phyloP scores from a whole-genome alignment of 176 grass and related monocot species.

The Ampelocalamus luodianensis region DNA sequence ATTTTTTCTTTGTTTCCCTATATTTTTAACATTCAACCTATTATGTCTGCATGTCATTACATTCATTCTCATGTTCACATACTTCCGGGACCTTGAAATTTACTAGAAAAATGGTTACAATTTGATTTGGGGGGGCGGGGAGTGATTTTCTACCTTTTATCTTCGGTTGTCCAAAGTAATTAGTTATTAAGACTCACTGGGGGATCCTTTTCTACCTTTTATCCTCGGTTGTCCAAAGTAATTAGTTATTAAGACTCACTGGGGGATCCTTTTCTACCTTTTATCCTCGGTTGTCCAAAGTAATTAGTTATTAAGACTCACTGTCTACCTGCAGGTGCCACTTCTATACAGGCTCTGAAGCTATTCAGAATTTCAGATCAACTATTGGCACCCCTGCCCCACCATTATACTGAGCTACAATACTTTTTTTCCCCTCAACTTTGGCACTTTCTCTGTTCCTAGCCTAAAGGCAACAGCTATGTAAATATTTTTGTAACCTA shows the following conservation, averaged over 20 bases:
- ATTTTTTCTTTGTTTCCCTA: not conserved
- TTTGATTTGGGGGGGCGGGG: not conserved
- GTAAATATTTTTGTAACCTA: not conserved
- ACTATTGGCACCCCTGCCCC: conserved; percentile 30
- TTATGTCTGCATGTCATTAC: not conserved
- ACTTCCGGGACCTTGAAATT: not conserved
- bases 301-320: not conserved
- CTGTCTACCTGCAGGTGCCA: conserved; percentile 5
- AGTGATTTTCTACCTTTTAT: not conserved
- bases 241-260: too few relatives aligned
- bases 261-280: not conserved
- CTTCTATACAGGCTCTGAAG: conserved; percentile 14
- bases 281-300: not conserved
- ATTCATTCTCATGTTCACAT: not conserved
- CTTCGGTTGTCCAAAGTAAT: not conserved
- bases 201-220: not conserved
- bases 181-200: not conserved
- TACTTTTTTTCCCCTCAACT: conserved; percentile 11
- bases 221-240: too few relatives aligned
- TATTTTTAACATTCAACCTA: not conserved
- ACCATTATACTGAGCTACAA: conserved; percentile 30
- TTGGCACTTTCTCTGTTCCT: not conserved
- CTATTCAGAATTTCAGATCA: conserved; percentile 18
- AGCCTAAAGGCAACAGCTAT: not conserved
- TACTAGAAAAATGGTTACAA: not conserved